A percentile compares a stretch with the other conserved stretches of the same genome.
Evolutionary conservation across 106 monocot genomes (phyloP).

Genomic region (Dioscorea dumetorum): DNA sequence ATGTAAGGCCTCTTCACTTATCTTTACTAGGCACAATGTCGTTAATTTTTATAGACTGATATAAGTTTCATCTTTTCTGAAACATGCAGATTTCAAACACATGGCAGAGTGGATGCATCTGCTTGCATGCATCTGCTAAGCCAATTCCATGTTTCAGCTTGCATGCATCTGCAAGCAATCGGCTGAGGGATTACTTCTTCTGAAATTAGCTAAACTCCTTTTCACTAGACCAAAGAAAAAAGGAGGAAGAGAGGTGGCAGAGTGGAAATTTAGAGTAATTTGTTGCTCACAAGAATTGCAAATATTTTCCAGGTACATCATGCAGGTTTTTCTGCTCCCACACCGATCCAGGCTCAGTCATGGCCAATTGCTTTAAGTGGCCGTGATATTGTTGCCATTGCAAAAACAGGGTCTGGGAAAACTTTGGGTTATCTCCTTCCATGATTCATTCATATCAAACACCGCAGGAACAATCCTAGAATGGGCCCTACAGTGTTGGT

Average conservation of each 20-base stretch:
- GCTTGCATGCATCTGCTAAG: too few species aligned
- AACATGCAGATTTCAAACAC: conserved; percentile 62
- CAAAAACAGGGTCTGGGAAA: too few species aligned
- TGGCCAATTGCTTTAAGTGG: too few species aligned
- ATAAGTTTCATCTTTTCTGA: background rate
- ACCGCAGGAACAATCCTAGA: too few species aligned
- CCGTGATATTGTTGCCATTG: too few species aligned
- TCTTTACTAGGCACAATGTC: background rate
- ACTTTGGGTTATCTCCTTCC: too few species aligned
- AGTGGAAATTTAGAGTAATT: background rate
- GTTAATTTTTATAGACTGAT: background rate
- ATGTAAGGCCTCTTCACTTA: conserved; percentile 38
- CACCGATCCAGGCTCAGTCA: too few species aligned
- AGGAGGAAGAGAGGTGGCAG: background rate
- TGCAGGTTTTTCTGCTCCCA: too few species aligned
- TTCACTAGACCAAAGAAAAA: background rate
- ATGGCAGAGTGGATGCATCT: too few species aligned
- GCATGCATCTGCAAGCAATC: conserved; percentile 6
- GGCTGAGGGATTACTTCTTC: conserved; percentile 19
- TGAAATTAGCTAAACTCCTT: conserved; percentile 18
- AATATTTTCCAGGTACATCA: too few species aligned
- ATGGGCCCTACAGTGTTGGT: too few species aligned
- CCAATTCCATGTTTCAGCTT: conserved; percentile 13
- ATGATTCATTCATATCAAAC: too few species aligned
- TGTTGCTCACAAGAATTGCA: background rate